phyloP scores from a whole-genome alignment of 352 stramenopile species.

The Globisporangium middletonii region DNA sequence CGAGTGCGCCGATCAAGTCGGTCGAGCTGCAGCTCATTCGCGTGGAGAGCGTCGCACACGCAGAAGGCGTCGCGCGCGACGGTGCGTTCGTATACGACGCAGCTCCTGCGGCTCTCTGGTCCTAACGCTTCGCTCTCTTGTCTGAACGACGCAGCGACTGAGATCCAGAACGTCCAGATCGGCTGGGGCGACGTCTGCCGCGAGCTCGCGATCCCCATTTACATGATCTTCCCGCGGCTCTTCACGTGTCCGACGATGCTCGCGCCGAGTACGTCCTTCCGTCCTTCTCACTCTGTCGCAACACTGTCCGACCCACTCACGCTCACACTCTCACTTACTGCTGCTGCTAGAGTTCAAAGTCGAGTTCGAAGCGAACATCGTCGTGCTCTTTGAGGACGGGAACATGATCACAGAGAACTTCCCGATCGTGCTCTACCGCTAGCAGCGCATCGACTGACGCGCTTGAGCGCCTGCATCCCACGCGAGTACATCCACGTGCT shows the following conservation, averaged over 20 bases:
- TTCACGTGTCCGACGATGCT: conserved; percentile 92
- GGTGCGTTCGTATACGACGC: conserved; percentile 22
- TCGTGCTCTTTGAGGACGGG: conserved; percentile 88
- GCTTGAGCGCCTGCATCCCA: not conserved
- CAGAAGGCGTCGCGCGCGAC: conserved; percentile 74
- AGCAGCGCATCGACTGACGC: not conserved
- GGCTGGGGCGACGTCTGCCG: conserved; percentile 87
- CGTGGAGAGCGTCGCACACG: conserved; percentile 80
- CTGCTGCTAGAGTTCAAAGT: conserved; percentile 72
- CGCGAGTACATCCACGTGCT: too few species aligned
- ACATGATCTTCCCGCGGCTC: conserved; percentile 92
- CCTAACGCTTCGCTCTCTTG: not conserved
- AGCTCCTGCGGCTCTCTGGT: not conserved
- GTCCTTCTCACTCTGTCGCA: not conserved
- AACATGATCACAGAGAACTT: conserved; percentile 91
- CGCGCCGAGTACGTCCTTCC: conserved; percentile 38
- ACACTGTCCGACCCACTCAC: not conserved
- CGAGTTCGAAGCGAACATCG: conserved; percentile 91
- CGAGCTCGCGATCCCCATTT: conserved; percentile 89
- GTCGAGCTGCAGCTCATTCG: conserved; percentile 90
- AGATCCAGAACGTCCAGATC: conserved; percentile 94
- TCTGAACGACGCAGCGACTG: conserved; percentile 50
- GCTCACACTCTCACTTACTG: not conserved
- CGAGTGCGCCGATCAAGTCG: conserved; percentile 74
- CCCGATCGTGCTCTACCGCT: conserved; percentile 81